Evolutionary conservation across 495 filamentous ascomycete genomes (phyloP).

Genomic region (Podospora australis): DNA sequence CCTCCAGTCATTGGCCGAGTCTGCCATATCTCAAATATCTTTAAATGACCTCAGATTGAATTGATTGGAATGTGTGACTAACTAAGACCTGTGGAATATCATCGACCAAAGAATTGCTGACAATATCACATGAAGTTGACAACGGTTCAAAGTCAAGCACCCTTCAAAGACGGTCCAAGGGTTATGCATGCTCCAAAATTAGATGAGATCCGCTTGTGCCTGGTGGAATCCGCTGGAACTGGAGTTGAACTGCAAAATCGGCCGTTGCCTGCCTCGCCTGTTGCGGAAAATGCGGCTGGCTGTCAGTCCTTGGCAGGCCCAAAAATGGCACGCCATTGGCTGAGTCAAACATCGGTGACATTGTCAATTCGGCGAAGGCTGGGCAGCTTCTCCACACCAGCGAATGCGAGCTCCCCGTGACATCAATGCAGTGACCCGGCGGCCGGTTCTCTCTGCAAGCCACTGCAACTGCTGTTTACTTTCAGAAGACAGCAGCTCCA

Average conservation of each 20-base stretch:
- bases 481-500: slow-evolving; percentile 4
- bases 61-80: no score
- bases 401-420: slow-evolving; percentile 21
- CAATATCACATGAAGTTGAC: no score
- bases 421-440: no score
- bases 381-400: slow-evolving; percentile 13
- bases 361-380: slow-evolving; percentile 2
- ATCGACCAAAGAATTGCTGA: no score
- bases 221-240: background rate
- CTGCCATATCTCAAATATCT: slow-evolving; percentile 12
- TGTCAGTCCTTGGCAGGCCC: slow-evolving; percentile 1
- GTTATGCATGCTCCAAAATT: no score
- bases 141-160: no score
- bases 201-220: no score
- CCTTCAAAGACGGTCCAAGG: no score
- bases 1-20: slow-evolving; percentile 16
- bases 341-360: background rate
- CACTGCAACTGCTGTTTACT: slow-evolving; percentile 5
- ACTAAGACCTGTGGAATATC: no score
- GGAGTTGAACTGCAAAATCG: background rate
- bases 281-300: slow-evolving; percentile 1
- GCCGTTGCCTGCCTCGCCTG: background rate
- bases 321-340: slow-evolving; percentile 6
- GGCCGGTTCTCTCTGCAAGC: no score
- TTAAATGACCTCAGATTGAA: background rate